Conservation (phyloP, 2,329 filamentous ascomycete species). For the Immersiporthe knoxdaviesiana region DNA sequence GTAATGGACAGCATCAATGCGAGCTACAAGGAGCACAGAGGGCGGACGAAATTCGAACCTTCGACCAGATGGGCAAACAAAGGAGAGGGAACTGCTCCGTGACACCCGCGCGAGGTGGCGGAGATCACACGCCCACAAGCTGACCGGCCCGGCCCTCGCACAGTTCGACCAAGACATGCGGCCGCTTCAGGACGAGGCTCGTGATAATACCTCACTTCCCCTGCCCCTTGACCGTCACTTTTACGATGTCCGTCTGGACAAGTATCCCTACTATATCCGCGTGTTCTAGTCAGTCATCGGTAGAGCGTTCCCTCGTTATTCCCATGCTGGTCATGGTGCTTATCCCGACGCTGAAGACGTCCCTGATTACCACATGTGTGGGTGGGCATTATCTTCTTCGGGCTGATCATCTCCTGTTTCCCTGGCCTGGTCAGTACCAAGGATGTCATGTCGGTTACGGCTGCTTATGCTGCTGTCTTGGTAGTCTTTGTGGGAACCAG, state of each 20-base stretch:
- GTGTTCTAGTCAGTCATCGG: not conserved
- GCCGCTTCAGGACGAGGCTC: not conserved
- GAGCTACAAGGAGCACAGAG: not conserved
- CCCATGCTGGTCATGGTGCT: conserved; percentile 7
- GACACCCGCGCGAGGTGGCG: not conserved
- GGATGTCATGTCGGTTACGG: conserved; percentile 8
- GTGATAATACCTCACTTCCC: not conserved
- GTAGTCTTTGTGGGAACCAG: conserved; percentile 2
- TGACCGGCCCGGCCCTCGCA: not conserved
- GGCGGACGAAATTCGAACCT: not conserved
- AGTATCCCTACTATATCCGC: too few relatives aligned
- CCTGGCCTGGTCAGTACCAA: not conserved
- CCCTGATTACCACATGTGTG: not conserved
- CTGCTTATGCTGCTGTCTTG: conserved; percentile 10
- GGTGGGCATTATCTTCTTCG: not conserved
- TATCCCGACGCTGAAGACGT: not conserved
- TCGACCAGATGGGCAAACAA: not conserved
- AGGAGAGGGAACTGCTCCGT: not conserved
- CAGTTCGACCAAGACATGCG: not conserved
- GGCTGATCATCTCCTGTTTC: not conserved
- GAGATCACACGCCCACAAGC: not conserved
- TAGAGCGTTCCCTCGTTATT: not conserved
- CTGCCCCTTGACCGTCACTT: too few relatives aligned
- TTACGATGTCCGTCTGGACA: too few relatives aligned
- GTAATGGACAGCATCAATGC: not conserved